phyloP scores from a whole-genome alignment of 2,329 filamentous ascomycete species.

The Aspergillus cejpii region DNA sequence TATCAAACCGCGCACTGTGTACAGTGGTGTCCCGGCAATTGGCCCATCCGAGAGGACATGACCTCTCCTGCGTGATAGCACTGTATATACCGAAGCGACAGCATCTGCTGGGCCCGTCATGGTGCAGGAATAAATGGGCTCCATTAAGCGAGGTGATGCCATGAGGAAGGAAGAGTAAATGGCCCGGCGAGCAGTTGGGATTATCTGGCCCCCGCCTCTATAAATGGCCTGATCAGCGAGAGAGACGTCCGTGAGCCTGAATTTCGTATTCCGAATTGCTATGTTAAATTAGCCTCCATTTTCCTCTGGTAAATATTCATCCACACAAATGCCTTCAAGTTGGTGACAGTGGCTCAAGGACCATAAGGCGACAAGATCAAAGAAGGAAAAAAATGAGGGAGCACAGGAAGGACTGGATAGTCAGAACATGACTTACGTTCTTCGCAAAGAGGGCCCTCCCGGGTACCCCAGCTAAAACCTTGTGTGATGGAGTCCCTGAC shows the following conservation, averaged over 20 bases:
- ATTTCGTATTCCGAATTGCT: conserved; percentile 97
- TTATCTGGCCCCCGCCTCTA: conserved; percentile 92
- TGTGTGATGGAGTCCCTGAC: conserved; percentile 91
- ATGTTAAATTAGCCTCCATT: conserved; percentile 6
- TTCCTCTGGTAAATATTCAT: too few relatives aligned
- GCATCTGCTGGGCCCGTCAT: conserved; percentile 90
- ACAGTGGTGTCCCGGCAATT: conserved; percentile 88
- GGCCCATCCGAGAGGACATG: conserved; percentile 93
- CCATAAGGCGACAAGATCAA: too few relatives aligned
- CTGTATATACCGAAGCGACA: conserved; percentile 83
- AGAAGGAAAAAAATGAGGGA: neutral
- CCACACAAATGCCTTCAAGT: too few relatives aligned
- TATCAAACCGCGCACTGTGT: conserved; percentile 81
- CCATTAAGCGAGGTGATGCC: conserved; percentile 93
- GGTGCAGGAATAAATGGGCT: conserved; percentile 85
- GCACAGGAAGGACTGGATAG: neutral
- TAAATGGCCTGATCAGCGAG: conserved; percentile 88
- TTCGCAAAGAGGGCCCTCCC: conserved; percentile 94
- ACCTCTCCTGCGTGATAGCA: conserved; percentile 77
- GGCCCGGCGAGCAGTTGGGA: conserved; percentile 84
- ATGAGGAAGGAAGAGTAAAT: conserved; percentile 96
- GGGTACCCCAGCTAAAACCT: conserved; percentile 92
- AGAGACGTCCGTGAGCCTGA: conserved; percentile 86
- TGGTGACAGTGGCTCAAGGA: too few relatives aligned
- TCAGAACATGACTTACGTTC: conserved; percentile 62